Evolutionary conservation across 2,329 filamentous ascomycete species (phyloP).

Genomic region (Colletotrichum sp.): DNA sequence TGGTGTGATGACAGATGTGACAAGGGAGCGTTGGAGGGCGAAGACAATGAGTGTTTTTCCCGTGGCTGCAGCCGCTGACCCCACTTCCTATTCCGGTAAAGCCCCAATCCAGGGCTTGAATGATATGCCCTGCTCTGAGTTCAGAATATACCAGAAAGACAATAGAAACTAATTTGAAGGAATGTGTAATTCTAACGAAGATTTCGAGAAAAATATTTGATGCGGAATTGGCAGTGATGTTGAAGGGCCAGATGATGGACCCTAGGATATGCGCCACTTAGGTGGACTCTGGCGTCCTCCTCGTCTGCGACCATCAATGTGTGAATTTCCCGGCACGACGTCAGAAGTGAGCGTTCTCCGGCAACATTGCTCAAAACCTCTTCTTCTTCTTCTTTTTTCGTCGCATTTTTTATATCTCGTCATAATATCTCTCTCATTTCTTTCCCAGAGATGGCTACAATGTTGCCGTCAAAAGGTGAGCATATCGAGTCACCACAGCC

Average conservation of each 20-base stretch:
- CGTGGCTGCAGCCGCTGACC: not conserved
- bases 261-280: not conserved
- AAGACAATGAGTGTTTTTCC: not conserved
- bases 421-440: no score
- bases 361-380: not conserved
- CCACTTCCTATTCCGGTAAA: not conserved
- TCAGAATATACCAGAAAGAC: not conserved
- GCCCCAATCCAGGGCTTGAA: not conserved
- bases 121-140: not conserved
- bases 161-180: not conserved
- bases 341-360: not conserved
- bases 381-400: not conserved
- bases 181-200: rapidly evolving
- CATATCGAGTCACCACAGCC: rapidly evolving
- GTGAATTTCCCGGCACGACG: not conserved
- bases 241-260: not conserved
- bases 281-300: not conserved
- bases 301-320: not conserved
- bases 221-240: not conserved
- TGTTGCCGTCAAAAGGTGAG: not conserved
- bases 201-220: not conserved
- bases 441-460: not conserved
- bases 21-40: not conserved
- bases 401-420: no score
- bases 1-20: not conserved